These are phyloP conservation scores for Hygrocybe coccinea DNA, from an alignment of 768 basidiomycete genomes.

Conservation along the genomic window DNA sequence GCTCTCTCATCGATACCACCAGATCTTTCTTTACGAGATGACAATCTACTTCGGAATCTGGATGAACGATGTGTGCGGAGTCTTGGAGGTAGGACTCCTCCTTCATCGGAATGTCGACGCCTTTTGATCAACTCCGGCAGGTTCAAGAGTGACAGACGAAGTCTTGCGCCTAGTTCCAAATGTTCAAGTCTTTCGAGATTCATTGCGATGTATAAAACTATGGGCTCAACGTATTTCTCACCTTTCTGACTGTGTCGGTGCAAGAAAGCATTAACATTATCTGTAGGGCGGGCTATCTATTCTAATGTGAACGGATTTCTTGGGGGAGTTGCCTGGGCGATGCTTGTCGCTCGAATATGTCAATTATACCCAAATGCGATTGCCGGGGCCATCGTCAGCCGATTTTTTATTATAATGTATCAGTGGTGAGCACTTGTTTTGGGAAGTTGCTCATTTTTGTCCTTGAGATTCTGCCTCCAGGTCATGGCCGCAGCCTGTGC, in stretches of 20 bases:
- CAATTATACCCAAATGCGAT: constrained; percentile 94
- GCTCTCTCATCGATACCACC: constrained; percentile 87
- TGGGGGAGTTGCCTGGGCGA: constrained; percentile 98
- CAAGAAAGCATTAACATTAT: background rate
- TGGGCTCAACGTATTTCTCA: constrained; percentile 85
- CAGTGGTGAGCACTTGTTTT: constrained; percentile 64
- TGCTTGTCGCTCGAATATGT: constrained; percentile 98
- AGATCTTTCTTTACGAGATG: constrained; percentile 83
- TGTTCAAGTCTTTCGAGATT: constrained; percentile 89
- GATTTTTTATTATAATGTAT: constrained; percentile 98
- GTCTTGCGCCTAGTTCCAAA: constrained; percentile 93
- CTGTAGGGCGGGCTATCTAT: constrained; percentile 86
- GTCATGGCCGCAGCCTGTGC: constrained; percentile 98
- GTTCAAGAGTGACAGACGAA: constrained; percentile 93
- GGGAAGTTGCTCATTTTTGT: background rate
- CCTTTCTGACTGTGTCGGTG: background rate
- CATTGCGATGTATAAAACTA: constrained; percentile 91
- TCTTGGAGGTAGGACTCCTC: constrained; percentile 63
- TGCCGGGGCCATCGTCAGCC: constrained; percentile 92
- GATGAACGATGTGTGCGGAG: constrained; percentile 95
- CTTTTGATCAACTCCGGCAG: constrained; percentile 37
- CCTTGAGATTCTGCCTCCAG: constrained; percentile 37
- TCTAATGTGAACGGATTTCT: constrained; percentile 97
- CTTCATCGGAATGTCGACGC: background rate
- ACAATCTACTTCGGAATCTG: constrained; percentile 84